phyloP scores from a whole-genome alignment of 331 rosid species.

The Malus hybrid region DNA sequence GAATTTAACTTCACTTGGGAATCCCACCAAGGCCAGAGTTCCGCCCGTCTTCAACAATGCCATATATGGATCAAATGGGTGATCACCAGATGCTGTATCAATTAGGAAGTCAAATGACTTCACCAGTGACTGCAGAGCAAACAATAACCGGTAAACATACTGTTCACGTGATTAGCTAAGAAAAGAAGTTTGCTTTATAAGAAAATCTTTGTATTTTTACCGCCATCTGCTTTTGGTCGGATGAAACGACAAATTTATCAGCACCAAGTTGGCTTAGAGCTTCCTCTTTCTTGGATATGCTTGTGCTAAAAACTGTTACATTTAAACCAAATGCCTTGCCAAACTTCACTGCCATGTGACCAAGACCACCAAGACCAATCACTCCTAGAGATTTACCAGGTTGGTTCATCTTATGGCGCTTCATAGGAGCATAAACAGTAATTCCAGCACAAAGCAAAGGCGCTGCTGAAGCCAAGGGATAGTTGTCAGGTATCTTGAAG shows the following conservation, averaged over 20 bases:
- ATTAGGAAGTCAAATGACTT: conserved; percentile 64
- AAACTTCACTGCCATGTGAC: conserved; percentile 91
- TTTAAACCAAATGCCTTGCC: conserved; percentile 83
- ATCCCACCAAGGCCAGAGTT: conserved; percentile 54
- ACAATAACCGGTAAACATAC: background rate
- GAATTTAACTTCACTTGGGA: conserved; percentile 64
- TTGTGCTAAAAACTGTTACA: conserved; percentile 84
- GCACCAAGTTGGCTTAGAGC: conserved; percentile 66
- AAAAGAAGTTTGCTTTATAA: background rate
- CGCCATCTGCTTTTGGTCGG: conserved; percentile 60
- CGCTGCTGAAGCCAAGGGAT: conserved; percentile 79
- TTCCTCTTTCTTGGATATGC: conserved; percentile 72
- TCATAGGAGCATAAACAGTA: conserved; percentile 84
- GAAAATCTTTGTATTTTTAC: conserved; percentile 27
- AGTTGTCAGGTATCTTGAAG: conserved; percentile 60
- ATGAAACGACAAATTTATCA: conserved; percentile 64
- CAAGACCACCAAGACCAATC: conserved; percentile 95
- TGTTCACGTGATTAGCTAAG: background rate
- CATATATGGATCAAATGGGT: conserved; percentile 74
- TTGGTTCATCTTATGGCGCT: conserved; percentile 77
- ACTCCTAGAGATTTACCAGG: conserved; percentile 90
- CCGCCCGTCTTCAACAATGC: conserved; percentile 56
- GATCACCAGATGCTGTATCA: conserved; percentile 88
- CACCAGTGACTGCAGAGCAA: conserved; percentile 41
- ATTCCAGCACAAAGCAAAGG: conserved; percentile 93